Evolutionary conservation across 2,329 filamentous ascomycete genomes (phyloP).

Genomic region (Fonsecaea erecta): DNA sequence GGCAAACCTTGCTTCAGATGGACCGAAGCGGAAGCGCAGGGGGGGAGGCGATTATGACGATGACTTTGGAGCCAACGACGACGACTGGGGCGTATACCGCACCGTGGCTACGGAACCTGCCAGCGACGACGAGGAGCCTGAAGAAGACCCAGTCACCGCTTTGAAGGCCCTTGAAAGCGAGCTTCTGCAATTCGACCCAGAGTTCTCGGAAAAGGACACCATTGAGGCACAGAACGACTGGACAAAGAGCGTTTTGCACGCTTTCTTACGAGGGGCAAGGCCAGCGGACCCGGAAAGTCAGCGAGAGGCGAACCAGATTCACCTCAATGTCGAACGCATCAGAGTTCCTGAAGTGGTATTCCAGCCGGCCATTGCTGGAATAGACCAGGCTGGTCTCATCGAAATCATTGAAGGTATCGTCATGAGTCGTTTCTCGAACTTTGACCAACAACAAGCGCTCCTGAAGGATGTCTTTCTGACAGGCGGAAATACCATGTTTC

Average conservation of each 20-base stretch:
- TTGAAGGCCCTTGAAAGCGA: conserved; percentile 82
- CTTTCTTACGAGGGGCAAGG: conserved; percentile 84
- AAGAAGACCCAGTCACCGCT: conserved; percentile 78
- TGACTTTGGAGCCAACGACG: conserved; percentile 94
- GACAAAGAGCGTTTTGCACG: conserved; percentile 88
- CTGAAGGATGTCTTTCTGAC: conserved; percentile 89
- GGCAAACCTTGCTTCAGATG: conserved; percentile 91
- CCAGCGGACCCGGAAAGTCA: conserved; percentile 82
- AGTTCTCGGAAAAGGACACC: conserved; percentile 90
- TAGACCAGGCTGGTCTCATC: conserved; percentile 90
- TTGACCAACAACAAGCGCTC: conserved; percentile 67
- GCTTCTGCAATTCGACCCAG: conserved; percentile 81
- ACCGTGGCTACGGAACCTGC: conserved; percentile 83
- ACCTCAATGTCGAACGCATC: conserved; percentile 95
- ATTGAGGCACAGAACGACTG: conserved; percentile 92
- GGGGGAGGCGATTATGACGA: conserved; percentile 88
- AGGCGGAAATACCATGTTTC: conserved; percentile 87
- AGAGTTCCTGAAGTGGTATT: conserved; percentile 92
- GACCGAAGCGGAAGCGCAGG: conserved; percentile 79
- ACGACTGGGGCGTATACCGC: conserved; percentile 97
- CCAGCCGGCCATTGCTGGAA: conserved; percentile 85
- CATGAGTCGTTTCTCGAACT: conserved; percentile 71
- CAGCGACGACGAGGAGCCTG: conserved; percentile 82
- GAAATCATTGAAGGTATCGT: conserved; percentile 92
- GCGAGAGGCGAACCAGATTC: conserved; percentile 81